Conservation (phyloP, 768 basidiomycete species). For the Phylloporus sp. region DNA sequence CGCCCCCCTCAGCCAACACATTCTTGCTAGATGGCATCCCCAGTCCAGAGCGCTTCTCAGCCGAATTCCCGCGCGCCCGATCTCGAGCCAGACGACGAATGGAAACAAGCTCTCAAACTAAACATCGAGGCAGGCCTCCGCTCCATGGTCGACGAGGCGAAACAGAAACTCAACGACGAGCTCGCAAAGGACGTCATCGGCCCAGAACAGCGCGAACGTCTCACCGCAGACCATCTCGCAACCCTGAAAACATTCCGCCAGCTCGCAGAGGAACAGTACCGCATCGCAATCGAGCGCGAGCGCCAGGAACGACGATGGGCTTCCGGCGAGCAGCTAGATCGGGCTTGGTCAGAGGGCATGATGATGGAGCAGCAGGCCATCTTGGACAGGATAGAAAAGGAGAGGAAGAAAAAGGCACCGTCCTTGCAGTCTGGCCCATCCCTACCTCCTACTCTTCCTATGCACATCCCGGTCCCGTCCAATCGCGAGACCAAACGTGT, state of each 20-base stretch:
- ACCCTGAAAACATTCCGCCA: constrained; percentile 42
- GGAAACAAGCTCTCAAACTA: constrained; percentile 45
- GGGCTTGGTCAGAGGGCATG: constrained; percentile 31
- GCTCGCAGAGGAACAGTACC: constrained; percentile 45
- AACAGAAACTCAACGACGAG: constrained; percentile 50
- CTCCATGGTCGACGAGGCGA: constrained; percentile 53
- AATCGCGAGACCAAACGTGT: constrained; percentile 17
- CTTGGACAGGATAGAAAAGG: constrained; percentile 44
- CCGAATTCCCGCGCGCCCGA: constrained; percentile 16
- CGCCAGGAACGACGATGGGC: constrained; percentile 48
- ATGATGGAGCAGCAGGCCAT: constrained; percentile 40
- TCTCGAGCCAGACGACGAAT: constrained; percentile 50
- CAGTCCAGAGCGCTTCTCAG: constrained; percentile 16
- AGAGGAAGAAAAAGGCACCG: constrained; percentile 21
- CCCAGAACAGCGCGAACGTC: constrained; percentile 31
- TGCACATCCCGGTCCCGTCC: constrained; percentile 5
- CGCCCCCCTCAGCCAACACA: too few relatives aligned
- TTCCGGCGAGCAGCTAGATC: constrained; percentile 33
- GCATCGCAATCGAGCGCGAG: constrained; percentile 41
- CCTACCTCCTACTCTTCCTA: not conserved
- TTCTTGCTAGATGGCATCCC: constrained; percentile 25
- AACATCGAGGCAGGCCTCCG: constrained; percentile 46
- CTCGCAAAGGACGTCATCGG: constrained; percentile 40
- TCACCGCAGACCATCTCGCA: constrained; percentile 36
- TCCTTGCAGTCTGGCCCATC: constrained; percentile 9